Conservation (phyloP, 257 asterid genomes). For the Solanum sitiens region DNA sequence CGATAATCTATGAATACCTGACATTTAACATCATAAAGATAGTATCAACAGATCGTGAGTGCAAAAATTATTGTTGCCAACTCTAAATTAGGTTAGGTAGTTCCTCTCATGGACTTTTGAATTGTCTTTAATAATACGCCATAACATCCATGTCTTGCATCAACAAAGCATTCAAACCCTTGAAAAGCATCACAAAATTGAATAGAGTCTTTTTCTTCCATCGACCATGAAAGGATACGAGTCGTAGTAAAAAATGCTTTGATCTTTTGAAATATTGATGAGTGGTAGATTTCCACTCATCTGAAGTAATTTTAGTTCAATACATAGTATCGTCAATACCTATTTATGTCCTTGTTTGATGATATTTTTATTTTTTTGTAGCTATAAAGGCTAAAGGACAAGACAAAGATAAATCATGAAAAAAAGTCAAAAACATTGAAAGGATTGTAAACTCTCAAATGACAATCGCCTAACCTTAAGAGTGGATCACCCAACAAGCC, state of each 20-base stretch:
- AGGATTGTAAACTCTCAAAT: not conserved
- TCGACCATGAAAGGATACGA: not conserved
- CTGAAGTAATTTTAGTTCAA: not conserved
- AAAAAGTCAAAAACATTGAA: too few relatives aligned
- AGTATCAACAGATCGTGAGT: not conserved
- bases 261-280: not conserved
- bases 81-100: too few relatives aligned
- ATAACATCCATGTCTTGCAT: not conserved
- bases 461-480: not conserved
- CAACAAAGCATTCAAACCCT: not conserved
- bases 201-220: not conserved
- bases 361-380: not conserved
- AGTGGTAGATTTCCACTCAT: not conserved
- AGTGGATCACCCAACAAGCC: not conserved
- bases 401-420: not conserved
- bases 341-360: not conserved
- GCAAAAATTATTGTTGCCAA: not conserved
- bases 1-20: not conserved
- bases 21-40: not conserved
- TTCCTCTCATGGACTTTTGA: not conserved
- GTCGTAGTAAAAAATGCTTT: too few relatives aligned
- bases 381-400: not conserved
- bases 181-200: not conserved
- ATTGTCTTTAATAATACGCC: too few relatives aligned
- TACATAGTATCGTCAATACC: not conserved